A percentile compares a stretch with the other conserved stretches of the same genome.
Evolutionary conservation across 208 protist genomes (phyloP).

Genomic region (Leishmania tropica): DNA sequence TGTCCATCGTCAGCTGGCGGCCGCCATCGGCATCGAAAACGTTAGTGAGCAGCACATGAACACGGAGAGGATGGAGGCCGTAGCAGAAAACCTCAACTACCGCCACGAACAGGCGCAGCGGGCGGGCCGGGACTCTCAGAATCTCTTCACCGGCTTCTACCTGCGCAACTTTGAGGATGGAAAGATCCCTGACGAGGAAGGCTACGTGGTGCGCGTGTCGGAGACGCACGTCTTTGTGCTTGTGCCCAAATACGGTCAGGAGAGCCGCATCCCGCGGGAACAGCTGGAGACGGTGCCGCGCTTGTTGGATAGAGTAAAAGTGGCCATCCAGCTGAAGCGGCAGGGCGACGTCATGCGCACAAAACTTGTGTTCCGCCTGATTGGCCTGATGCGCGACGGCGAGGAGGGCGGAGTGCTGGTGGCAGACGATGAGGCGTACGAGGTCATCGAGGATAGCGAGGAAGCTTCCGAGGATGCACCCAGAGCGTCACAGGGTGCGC

Average conservation of each 20-base stretch:
- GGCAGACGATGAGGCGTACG: conserved; percentile 42
- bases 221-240: conserved; percentile 88
- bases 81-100: conserved; percentile 92
- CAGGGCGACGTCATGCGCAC: conserved; percentile 82
- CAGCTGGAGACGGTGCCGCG: conserved; percentile 62
- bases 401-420: conserved; percentile 44
- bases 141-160: conserved; percentile 93
- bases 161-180: conserved; percentile 77
- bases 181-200: conserved; percentile 80
- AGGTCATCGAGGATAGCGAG: conserved; percentile 29
- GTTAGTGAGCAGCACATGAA: conserved; percentile 55
- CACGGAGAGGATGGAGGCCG: conserved; percentile 64
- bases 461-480: conserved; percentile 17
- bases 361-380: conserved; percentile 65
- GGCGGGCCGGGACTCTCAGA: conserved; percentile 90
- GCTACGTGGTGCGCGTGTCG: conserved; percentile 80
- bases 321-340: conserved; percentile 74
- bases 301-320: conserved; percentile 79
- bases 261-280: conserved; percentile 82
- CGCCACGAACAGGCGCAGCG: conserved; percentile 92
- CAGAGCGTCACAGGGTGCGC: conserved; percentile 16
- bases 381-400: conserved; percentile 69
- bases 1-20: conserved; percentile 93
- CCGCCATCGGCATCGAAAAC: conserved; percentile 69
- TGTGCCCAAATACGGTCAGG: conserved; percentile 90